Percentiles rank a stretch among this genome's conserved stretches.
These are phyloP conservation scores for Globisporangium echinulatum DNA, from an alignment of 352 stramenopile genomes.

Conservation along the genomic window DNA sequence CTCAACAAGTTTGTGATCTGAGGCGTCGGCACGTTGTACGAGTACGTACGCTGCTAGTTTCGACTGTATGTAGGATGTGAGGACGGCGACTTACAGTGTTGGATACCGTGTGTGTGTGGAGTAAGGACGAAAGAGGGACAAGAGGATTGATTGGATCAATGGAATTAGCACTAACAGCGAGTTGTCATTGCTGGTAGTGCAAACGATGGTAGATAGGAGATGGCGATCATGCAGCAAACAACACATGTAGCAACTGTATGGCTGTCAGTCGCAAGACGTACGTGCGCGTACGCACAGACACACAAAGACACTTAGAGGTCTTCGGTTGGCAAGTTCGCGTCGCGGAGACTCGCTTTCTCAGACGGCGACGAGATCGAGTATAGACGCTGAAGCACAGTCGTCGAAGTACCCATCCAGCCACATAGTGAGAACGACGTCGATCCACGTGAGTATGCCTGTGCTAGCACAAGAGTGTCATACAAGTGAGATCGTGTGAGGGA, in stretches of 20 bases:
- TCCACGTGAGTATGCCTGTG: neutral
- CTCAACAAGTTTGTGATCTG: conserved; percentile 41
- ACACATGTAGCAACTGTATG: too few species aligned
- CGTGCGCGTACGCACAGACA: neutral
- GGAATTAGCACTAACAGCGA: neutral
- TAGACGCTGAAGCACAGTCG: conserved; percentile 26
- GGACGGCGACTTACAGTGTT: too few species aligned
- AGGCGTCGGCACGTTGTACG: neutral
- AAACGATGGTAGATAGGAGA: too few species aligned
- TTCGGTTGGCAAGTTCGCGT: conserved; percentile 56
- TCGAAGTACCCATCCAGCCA: too few species aligned
- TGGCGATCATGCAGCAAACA: too few species aligned
- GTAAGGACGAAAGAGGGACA: neutral
- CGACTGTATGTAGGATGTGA: too few species aligned
- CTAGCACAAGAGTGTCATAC: neutral
- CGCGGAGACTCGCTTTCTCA: conserved; percentile 59
- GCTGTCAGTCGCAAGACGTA: neutral
- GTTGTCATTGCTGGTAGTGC: too few species aligned
- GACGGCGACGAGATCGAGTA: conserved; percentile 67
- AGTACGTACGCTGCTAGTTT: too few species aligned
- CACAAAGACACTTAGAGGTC: conserved; percentile 23
- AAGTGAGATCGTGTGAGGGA: neutral
- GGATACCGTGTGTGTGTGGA: neutral
- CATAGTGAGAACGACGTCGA: too few species aligned
- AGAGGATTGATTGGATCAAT: neutral